Percentiles rank a stretch among this genome's conserved stretches.
Conservation (phyloP, 1,284 basidiomycete species). For the Tetrapyrgos nigripes region DNA sequence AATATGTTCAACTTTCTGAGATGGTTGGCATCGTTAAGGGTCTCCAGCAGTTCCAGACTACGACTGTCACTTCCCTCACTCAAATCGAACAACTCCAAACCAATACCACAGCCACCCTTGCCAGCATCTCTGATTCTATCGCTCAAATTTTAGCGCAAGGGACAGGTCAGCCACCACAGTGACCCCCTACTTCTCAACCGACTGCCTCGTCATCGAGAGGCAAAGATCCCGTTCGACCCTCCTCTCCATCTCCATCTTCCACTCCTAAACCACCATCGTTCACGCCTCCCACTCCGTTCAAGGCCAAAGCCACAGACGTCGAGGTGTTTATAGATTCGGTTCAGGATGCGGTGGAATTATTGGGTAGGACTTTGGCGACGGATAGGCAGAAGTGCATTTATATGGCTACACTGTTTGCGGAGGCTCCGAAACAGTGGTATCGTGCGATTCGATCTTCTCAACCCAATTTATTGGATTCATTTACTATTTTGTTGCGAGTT, state of each 20-base stretch:
- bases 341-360: neutral
- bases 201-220: too few relatives aligned
- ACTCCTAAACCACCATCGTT: neutral
- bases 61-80: too few relatives aligned
- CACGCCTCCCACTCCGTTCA: neutral
- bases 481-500: conserved; percentile 26
- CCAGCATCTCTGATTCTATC: neutral
- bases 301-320: neutral
- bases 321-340: conserved; percentile 2
- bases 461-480: conserved; percentile 3
- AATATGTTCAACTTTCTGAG: too few relatives aligned
- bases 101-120: neutral
- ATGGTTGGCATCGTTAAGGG: too few relatives aligned
- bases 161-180: too few relatives aligned
- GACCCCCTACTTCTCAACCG: too few relatives aligned
- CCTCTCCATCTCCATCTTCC: neutral
- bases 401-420: conserved; percentile 1
- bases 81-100: too few relatives aligned
- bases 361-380: neutral
- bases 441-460: neutral
- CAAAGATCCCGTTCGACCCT: neutral
- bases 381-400: conserved; percentile 12
- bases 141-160: neutral
- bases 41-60: too few relatives aligned
- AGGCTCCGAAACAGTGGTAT: conserved; percentile 10